A percentile compares a stretch with the other conserved stretches of the same genome.
Conservation (phyloP, 148 eudicot genomes). For the Camellia sinensis region DNA sequence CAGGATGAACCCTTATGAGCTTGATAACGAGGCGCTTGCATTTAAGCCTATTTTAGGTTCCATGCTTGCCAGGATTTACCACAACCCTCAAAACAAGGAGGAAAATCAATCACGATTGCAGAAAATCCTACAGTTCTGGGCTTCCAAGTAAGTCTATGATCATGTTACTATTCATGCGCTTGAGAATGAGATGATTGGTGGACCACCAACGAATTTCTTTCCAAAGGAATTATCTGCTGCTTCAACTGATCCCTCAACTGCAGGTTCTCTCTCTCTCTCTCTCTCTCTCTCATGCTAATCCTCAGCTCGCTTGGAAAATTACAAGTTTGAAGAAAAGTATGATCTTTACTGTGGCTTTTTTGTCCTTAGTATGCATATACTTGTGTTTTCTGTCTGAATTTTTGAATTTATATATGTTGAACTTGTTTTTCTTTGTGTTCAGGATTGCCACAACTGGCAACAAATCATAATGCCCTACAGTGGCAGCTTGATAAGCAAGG, state of each 20-base stretch:
- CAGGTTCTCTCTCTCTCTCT: conserved; percentile 31
- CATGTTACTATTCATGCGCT: conserved; percentile 67
- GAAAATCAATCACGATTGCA: conserved; percentile 91
- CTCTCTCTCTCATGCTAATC: not conserved
- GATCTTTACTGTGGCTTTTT: not conserved
- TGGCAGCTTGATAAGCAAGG: conserved; percentile 67
- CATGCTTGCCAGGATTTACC: conserved; percentile 88
- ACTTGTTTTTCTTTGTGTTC: conserved; percentile 9
- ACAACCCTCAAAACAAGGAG: conserved; percentile 84
- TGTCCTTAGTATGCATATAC: not conserved
- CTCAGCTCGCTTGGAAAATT: not conserved
- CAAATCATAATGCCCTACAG: conserved; percentile 46
- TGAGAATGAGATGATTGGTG: conserved; percentile 87
- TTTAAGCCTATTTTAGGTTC: conserved; percentile 89
- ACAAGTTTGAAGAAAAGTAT: not conserved
- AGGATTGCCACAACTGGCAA: conserved; percentile 44
- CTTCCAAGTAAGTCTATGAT: conserved; percentile 93
- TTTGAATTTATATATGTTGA: not conserved
- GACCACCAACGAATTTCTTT: conserved; percentile 47
- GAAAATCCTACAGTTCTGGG: conserved; percentile 96
- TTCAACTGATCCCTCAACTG: conserved; percentile 40
- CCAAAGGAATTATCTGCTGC: conserved; percentile 47
- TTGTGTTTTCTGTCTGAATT: too few species aligned
- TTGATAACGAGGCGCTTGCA: conserved; percentile 97
- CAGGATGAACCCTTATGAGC: conserved; percentile 71